phyloP scores from a whole-genome alignment of 2,329 filamentous ascomycete genomes.

The Ophiosphaerella korrae region DNA sequence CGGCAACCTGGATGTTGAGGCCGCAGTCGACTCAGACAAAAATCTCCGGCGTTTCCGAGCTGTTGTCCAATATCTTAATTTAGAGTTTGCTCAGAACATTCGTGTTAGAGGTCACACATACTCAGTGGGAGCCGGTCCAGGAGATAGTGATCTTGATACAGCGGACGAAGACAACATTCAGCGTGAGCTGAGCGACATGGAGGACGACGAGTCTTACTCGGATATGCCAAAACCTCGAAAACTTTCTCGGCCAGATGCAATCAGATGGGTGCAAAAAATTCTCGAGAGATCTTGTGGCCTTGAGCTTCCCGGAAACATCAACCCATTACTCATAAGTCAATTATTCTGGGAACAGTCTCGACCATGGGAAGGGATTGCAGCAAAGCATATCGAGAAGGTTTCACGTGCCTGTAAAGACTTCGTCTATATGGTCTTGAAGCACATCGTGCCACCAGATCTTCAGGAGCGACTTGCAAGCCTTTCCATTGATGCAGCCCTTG shows the following conservation, averaged over 20 bases:
- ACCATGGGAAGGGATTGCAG: slow-evolving; percentile 56
- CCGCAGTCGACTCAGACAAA: slow-evolving; percentile 17
- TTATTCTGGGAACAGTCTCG: slow-evolving; percentile 64
- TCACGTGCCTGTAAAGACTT: slow-evolving; percentile 40
- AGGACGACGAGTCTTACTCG: too few species aligned
- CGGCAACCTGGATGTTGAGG: slow-evolving; percentile 21
- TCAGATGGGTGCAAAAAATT: slow-evolving; percentile 47
- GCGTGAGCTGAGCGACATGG: too few species aligned
- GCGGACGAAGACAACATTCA: too few species aligned
- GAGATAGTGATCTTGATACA: too few species aligned
- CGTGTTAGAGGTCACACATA: slow-evolving; percentile 23
- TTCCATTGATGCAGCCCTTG: too few species aligned
- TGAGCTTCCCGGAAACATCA: slow-evolving; percentile 66
- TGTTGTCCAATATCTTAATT: slow-evolving; percentile 57
- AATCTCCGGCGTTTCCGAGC: slow-evolving; percentile 58
- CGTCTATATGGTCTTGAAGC: slow-evolving; percentile 39
- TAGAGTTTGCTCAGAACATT: slow-evolving; percentile 56
- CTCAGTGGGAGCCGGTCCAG: too few species aligned
- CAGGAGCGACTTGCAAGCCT: too few species aligned
- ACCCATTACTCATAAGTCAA: slow-evolving; percentile 62
- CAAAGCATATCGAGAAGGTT: slow-evolving; percentile 45
- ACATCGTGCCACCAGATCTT: slow-evolving; percentile 50
- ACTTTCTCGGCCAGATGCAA: slow-evolving; percentile 31
- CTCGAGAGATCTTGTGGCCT: slow-evolving; percentile 53
- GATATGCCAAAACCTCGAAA: not conserved